Evolutionary conservation across 2,329 filamentous ascomycete species (phyloP).

Genomic region (Pestalotiopsis fici): DNA sequence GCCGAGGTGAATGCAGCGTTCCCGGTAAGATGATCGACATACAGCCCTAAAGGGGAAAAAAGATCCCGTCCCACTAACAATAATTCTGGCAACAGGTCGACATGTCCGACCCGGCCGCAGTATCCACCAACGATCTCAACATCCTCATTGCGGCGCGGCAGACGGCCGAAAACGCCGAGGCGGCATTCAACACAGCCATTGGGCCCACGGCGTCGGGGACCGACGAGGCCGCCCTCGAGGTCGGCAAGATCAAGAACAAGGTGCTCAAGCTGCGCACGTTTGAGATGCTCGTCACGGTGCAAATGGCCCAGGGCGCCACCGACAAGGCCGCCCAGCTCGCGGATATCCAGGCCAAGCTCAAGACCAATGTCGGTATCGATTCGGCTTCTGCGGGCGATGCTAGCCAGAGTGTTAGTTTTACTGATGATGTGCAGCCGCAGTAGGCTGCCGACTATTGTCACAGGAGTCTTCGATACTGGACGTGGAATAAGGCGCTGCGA

Average conservation of each 20-base stretch:
- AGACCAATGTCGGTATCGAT: conserved; percentile 11
- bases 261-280: conserved; percentile 14
- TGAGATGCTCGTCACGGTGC: conserved; percentile 10
- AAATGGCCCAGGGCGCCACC: conserved; percentile 9
- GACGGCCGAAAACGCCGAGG: conserved; percentile 15
- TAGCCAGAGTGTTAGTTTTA: conserved; percentile 13
- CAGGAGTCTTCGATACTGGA: too few species aligned
- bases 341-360: conserved; percentile 11
- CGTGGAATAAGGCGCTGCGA: too few species aligned
- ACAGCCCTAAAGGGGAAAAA: too few species aligned
- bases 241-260: conserved; percentile 16
- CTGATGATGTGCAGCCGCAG: conserved; percentile 8
- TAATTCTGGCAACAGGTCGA: not conserved
- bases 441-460: not conserved
- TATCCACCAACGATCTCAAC: conserved; percentile 10
- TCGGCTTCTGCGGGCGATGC: conserved; percentile 2
- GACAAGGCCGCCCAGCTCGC: conserved; percentile 11
- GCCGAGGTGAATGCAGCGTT: conserved; percentile 10
- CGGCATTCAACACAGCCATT: conserved; percentile 10
- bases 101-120: conserved; percentile 9
- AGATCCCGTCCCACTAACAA: too few species aligned
- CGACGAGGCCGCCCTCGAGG: not conserved
- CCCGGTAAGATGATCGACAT: conserved; percentile 10
- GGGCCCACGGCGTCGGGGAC: conserved; percentile 1
- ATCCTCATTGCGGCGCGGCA: conserved; percentile 11